Conservation (phyloP, 345 rosid species). For the Capsella bursapastoris region DNA sequence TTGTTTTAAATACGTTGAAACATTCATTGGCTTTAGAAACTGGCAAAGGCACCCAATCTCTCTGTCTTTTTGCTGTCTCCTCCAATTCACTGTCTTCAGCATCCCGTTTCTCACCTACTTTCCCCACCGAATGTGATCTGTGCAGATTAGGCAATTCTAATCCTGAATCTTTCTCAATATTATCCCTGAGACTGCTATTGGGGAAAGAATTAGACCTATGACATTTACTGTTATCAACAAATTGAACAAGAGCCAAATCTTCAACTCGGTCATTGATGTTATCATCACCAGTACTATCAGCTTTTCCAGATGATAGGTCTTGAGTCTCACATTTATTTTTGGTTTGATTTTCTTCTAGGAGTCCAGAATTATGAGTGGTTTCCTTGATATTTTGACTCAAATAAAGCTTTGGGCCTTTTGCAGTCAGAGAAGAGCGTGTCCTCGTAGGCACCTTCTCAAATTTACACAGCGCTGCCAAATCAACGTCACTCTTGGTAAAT, state of each 20-base stretch:
- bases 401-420: slow-evolving; percentile 51
- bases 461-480: slow-evolving; percentile 71
- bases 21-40: slow-evolving; percentile 44
- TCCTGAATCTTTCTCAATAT: slow-evolving; percentile 51
- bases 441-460: slow-evolving; percentile 85
- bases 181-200: slow-evolving; percentile 49
- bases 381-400: slow-evolving; percentile 48
- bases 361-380: slow-evolving; percentile 48
- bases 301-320: slow-evolving; percentile 47
- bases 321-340: slow-evolving; percentile 43
- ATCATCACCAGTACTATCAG: slow-evolving; percentile 49
- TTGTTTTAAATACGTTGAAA: slow-evolving; percentile 43
- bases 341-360: slow-evolving; percentile 43
- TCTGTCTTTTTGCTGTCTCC: slow-evolving; percentile 64
- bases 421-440: slow-evolving; percentile 74
- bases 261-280: slow-evolving; percentile 46
- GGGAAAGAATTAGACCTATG: slow-evolving; percentile 71
- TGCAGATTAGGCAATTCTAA: slow-evolving; percentile 49
- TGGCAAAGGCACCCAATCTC: slow-evolving; percentile 67
- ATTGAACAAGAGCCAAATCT: slow-evolving; percentile 46
- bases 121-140: slow-evolving; percentile 58
- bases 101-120: slow-evolving; percentile 73
- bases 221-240: slow-evolving; percentile 52
- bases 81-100: slow-evolving; percentile 54
- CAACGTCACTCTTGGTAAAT: slow-evolving; percentile 52